phyloP scores from a whole-genome alignment of 139 green algal genomes.

The Chlorella vulgaris region DNA sequence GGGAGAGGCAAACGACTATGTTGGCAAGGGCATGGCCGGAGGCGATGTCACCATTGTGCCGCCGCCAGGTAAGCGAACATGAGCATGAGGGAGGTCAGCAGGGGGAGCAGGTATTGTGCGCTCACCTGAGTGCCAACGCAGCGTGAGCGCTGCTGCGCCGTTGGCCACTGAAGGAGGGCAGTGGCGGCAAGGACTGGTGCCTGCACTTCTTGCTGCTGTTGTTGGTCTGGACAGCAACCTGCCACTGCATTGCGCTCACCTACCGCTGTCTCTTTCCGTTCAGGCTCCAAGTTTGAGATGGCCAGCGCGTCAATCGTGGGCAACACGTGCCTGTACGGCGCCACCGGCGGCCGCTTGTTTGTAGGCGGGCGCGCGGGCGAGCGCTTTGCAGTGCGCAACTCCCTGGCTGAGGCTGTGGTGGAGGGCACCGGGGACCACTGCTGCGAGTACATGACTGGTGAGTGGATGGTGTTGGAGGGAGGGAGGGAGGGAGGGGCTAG shows the following conservation, averaged over 20 bases:
- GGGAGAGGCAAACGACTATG: conserved; percentile 99
- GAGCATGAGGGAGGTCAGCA: neutral
- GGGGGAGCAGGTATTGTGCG: neutral
- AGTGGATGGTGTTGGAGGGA: too few relatives aligned
- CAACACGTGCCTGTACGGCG: conserved; percentile 99
- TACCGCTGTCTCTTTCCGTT: neutral
- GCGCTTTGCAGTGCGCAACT: conserved; percentile 92
- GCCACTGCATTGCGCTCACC: too few relatives aligned
- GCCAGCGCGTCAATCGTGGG: conserved; percentile 85
- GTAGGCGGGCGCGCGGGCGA: conserved; percentile 88
- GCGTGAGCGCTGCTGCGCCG: too few relatives aligned
- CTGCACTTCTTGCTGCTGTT: neutral
- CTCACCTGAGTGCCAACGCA: too few relatives aligned
- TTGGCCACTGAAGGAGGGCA: too few relatives aligned
- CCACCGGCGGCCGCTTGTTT: conserved; percentile 94
- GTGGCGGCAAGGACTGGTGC: too few relatives aligned
- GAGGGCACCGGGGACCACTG: conserved; percentile 98
- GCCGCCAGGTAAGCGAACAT: conserved; percentile 46
- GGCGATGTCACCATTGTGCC: conserved; percentile 93
- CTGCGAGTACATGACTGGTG: conserved; percentile 99
- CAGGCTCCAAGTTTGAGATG: conserved; percentile 56
- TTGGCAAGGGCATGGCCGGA: conserved; percentile 98
- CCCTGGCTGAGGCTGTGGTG: conserved; percentile 89
- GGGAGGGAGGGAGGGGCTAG: too few relatives aligned
- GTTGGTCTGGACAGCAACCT: too few relatives aligned